These are phyloP conservation scores for Pneumocystis murina DNA, from an alignment of 1,139 yeast species.

Conservation along the genomic window DNA sequence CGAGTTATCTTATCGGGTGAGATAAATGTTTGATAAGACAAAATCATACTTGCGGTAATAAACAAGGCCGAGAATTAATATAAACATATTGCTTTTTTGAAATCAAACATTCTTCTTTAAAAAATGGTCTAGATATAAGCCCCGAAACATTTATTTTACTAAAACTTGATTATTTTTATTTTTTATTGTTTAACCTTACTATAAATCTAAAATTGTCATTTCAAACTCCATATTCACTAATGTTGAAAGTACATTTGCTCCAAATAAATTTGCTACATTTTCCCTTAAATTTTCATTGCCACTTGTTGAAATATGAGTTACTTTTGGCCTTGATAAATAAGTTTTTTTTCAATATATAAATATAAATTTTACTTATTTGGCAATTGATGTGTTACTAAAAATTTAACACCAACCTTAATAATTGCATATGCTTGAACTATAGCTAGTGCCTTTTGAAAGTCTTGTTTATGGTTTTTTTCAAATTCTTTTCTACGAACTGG, in stretches of 20 bases:
- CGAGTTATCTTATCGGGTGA: slow-evolving; percentile 23
- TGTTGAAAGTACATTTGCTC: slow-evolving; percentile 47
- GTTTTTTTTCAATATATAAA: not conserved
- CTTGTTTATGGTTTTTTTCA: slow-evolving; percentile 50
- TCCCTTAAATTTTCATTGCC: slow-evolving; percentile 21
- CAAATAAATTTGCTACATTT: slow-evolving; percentile 54
- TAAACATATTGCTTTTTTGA: slow-evolving; percentile 62
- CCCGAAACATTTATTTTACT: slow-evolving; percentile 37
- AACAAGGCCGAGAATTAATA: slow-evolving; percentile 64
- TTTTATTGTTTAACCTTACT: slow-evolving; percentile 1
- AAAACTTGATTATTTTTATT: slow-evolving; percentile 11
- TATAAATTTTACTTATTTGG: not conserved
- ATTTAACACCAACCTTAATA: slow-evolving; percentile 40
- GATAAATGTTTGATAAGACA: not conserved
- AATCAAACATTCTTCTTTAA: slow-evolving; percentile 58
- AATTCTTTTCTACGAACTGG: slow-evolving; percentile 69
- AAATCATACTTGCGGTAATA: slow-evolving; percentile 33
- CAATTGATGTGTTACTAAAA: slow-evolving; percentile 6
- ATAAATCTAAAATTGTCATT: slow-evolving; percentile 1
- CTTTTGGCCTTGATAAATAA: slow-evolving; percentile 5
- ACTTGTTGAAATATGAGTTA: slow-evolving; percentile 14
- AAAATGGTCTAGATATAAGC: slow-evolving; percentile 54
- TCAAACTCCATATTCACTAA: slow-evolving; percentile 30
- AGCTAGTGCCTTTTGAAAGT: slow-evolving; percentile 49
- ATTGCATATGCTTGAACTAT: slow-evolving; percentile 57